Percentiles rank a stretch among this genome's conserved stretches.
Conservation (phyloP, 176 grass and related monocot genomes). For the sorghum (Sorghum bicolor) region DNA sequence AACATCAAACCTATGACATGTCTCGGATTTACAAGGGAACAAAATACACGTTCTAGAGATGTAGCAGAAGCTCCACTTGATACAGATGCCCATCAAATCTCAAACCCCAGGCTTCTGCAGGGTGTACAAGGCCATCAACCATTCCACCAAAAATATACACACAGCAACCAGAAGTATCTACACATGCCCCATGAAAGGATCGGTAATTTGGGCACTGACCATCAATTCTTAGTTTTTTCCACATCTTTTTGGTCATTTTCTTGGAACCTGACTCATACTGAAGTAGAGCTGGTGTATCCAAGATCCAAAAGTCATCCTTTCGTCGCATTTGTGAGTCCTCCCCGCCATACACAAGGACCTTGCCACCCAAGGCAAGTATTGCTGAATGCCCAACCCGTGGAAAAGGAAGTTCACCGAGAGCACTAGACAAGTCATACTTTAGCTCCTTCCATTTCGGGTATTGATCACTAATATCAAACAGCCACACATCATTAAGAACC, state of each 20-base stretch:
- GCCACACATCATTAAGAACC: slow-evolving; percentile 96
- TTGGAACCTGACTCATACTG: slow-evolving; percentile 51
- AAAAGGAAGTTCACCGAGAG: slow-evolving; percentile 64
- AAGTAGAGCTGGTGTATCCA: slow-evolving; percentile 59
- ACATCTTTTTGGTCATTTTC: slow-evolving; percentile 60
- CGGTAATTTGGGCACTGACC: slow-evolving; percentile 67
- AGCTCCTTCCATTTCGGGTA: slow-evolving; percentile 85
- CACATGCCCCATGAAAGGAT: slow-evolving; percentile 86
- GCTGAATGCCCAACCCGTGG: slow-evolving; percentile 92
- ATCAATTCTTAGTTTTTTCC: slow-evolving; percentile 63
- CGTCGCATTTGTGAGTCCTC: slow-evolving; percentile 77
- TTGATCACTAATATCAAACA: slow-evolving; percentile 60
- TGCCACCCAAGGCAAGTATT: slow-evolving; percentile 60
- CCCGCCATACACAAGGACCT: slow-evolving; percentile 91
- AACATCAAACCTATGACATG: slow-evolving; percentile 24
- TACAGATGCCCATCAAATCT: slow-evolving; percentile 77
- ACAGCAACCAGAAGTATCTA: slow-evolving; percentile 60
- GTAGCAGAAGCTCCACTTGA: slow-evolving; percentile 65
- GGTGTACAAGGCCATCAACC: slow-evolving; percentile 54
- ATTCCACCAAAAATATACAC: slow-evolving; percentile 91
- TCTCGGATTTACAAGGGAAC: not conserved
- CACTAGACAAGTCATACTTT: slow-evolving; percentile 53
- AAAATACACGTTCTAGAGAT: slow-evolving; percentile 50
- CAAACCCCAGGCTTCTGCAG: slow-evolving; percentile 52
- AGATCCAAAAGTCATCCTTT: slow-evolving; percentile 92